These are phyloP conservation scores for Gloeophyllum trabeum DNA, from an alignment of 768 basidiomycete species.

Conservation along the genomic window DNA sequence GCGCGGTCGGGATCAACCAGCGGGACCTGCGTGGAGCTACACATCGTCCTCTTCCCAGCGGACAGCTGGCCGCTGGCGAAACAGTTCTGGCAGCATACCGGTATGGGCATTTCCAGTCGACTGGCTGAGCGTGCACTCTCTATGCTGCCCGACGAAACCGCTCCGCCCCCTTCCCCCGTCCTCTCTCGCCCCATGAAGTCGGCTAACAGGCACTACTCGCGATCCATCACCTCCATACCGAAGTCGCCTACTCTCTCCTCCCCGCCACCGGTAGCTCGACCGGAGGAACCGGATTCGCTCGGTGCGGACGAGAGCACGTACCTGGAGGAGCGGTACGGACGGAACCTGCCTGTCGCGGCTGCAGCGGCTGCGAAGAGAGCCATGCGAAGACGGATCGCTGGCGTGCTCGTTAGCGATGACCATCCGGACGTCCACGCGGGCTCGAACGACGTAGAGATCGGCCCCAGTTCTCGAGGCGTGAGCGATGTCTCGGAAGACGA, in stretches of 20 bases:
- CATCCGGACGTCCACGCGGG: slow-evolving; percentile 29
- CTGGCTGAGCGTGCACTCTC: slow-evolving; percentile 75
- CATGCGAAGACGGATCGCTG: slow-evolving; percentile 81
- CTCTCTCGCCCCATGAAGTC: slow-evolving; percentile 21
- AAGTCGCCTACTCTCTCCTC: slow-evolving; percentile 9
- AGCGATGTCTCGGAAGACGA: slow-evolving; percentile 69
- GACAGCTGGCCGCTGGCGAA: slow-evolving; percentile 58
- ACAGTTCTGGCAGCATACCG: slow-evolving; percentile 95
- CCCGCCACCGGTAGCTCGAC: slow-evolving; percentile 3
- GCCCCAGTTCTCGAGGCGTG: slow-evolving; percentile 61
- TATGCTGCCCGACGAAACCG: slow-evolving; percentile 41
- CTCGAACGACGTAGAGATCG: slow-evolving; percentile 32
- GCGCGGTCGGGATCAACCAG: no score
- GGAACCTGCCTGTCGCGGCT: slow-evolving; percentile 69
- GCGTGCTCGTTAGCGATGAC: slow-evolving; percentile 62
- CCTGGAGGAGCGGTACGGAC: slow-evolving; percentile 90
- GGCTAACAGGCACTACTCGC: slow-evolving; percentile 49
- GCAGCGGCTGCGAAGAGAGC: slow-evolving; percentile 79
- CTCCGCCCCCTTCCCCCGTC: slow-evolving; percentile 6
- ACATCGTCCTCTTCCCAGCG: slow-evolving; percentile 71
- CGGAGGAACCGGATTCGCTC: slow-evolving; percentile 38
- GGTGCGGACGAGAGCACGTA: slow-evolving; percentile 59
- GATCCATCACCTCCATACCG: slow-evolving; percentile 13
- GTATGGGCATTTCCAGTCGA: slow-evolving; percentile 82
- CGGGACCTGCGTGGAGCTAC: slow-evolving; percentile 43